Percentiles rank a stretch among this genome's conserved stretches.
Conservation (phyloP, 129 eudicot species). For the Glebionis coronaria region DNA sequence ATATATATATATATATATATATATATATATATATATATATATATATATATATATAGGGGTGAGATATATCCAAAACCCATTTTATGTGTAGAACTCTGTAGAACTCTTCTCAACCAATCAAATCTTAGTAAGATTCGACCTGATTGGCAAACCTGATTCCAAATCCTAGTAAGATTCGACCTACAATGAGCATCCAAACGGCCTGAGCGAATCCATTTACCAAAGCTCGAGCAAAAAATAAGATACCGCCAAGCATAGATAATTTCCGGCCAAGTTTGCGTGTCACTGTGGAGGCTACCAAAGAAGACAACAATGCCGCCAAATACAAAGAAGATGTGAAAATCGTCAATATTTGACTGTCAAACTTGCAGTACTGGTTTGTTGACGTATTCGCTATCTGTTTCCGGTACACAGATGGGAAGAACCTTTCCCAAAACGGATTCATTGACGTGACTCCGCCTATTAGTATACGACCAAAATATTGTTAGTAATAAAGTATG, state of each 20-base stretch:
- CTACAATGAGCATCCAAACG: slow-evolving; percentile 68
- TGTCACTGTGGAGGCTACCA: slow-evolving; percentile 67
- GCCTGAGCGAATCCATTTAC: slow-evolving; percentile 53
- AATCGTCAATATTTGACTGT: slow-evolving; percentile 55
- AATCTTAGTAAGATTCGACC: too few relatives aligned
- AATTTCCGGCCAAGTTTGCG: slow-evolving; percentile 60
- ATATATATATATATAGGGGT: too few relatives aligned
- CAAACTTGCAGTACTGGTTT: slow-evolving; percentile 72
- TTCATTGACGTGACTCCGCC: slow-evolving; percentile 87
- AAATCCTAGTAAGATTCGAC: slow-evolving; percentile 79
- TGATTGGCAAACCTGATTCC: slow-evolving; percentile 87
- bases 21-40: too few relatives aligned
- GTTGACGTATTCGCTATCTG: slow-evolving; percentile 39
- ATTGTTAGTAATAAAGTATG: too few relatives aligned
- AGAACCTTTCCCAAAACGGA: slow-evolving; percentile 53
- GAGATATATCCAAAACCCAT: too few relatives aligned
- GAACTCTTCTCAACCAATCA: too few relatives aligned
- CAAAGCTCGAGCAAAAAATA: slow-evolving; percentile 67
- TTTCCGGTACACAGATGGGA: slow-evolving; percentile 56
- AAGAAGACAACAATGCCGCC: slow-evolving; percentile 65
- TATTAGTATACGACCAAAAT: slow-evolving; percentile 3
- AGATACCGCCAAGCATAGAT: slow-evolving; percentile 69
- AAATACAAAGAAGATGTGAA: slow-evolving; percentile 75
- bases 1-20: too few relatives aligned
- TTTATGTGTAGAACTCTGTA: too few relatives aligned